Evolutionary conservation across 495 filamentous ascomycete genomes (phyloP).

Genomic region (Talaromyces liani): DNA sequence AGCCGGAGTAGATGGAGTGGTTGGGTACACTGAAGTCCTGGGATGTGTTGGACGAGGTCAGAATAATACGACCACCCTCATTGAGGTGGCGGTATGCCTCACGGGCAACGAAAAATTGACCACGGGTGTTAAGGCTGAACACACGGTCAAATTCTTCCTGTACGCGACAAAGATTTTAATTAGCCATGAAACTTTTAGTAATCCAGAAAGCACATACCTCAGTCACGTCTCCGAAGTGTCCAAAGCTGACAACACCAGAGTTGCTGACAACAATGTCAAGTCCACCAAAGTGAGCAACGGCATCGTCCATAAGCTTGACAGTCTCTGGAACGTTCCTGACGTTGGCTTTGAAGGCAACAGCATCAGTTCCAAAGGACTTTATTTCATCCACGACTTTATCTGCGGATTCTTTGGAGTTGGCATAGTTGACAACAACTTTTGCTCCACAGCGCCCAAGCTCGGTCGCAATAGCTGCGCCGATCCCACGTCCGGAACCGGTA

Average conservation of each 20-base stretch:
- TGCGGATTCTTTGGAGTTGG: constrained; percentile 20
- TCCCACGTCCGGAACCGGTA: constrained; percentile 17
- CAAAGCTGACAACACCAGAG: constrained; percentile 44
- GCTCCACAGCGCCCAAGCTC: constrained; percentile 78
- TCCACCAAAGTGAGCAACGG: constrained; percentile 57
- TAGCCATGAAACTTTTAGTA: too few relatives aligned
- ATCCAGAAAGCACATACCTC: constrained; percentile 16
- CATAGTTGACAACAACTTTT: constrained; percentile 57
- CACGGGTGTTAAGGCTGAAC: constrained; percentile 67
- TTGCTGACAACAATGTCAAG: constrained; percentile 58
- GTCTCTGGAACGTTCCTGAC: constrained; percentile 60
- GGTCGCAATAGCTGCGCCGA: constrained; percentile 68
- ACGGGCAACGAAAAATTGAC: constrained; percentile 79
- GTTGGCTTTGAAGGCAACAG: constrained; percentile 67
- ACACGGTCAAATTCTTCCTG: constrained; percentile 64
- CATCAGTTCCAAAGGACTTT: constrained; percentile 38
- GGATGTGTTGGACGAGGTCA: constrained; percentile 54
- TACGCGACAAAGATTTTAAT: too few relatives aligned
- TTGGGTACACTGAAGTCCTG: constrained; percentile 54
- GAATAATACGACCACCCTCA: constrained; percentile 53
- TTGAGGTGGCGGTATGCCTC: constrained; percentile 61
- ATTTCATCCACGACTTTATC: constrained; percentile 46
- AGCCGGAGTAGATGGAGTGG: constrained; percentile 54
- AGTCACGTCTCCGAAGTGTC: constrained; percentile 55
- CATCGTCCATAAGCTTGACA: constrained; percentile 51